Percentiles rank a stretch among this genome's conserved stretches.
Conservation (phyloP, 78 protist species). For the Dictyostelium purpureum region DNA sequence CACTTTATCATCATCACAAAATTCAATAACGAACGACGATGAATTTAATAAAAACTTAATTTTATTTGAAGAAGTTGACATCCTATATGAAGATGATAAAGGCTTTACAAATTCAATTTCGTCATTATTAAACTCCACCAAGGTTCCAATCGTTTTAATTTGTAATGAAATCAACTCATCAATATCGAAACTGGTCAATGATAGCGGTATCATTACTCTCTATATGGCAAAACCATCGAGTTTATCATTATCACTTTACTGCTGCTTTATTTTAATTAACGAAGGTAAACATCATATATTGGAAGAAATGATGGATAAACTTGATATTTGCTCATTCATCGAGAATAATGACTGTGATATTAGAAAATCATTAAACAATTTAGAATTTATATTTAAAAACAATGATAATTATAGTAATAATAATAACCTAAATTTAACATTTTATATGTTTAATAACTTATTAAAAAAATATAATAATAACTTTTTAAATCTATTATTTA, state of each 20-base stretch:
- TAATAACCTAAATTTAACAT: neutral
- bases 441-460: neutral
- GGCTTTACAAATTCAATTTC: constrained; percentile 24
- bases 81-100: constrained; percentile 45
- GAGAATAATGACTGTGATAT: constrained; percentile 3
- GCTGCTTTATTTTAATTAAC: neutral
- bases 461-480: neutral
- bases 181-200: neutral
- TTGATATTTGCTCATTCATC: neutral
- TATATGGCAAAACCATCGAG: neutral
- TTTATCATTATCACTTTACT: neutral
- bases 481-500: constrained; percentile 13
- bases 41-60: neutral
- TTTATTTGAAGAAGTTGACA: constrained; percentile 60
- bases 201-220: neutral
- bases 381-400: neutral
- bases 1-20: neutral
- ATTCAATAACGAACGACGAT: neutral
- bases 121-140: neutral
- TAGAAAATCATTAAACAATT: constrained; percentile 9
- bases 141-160: constrained; percentile 38
- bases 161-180: constrained; percentile 45
- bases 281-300: neutral
- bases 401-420: neutral
- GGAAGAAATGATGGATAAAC: too few species aligned